phyloP scores from a whole-genome alignment of 495 filamentous ascomycete genomes.

The Gamarada debralockiae region DNA sequence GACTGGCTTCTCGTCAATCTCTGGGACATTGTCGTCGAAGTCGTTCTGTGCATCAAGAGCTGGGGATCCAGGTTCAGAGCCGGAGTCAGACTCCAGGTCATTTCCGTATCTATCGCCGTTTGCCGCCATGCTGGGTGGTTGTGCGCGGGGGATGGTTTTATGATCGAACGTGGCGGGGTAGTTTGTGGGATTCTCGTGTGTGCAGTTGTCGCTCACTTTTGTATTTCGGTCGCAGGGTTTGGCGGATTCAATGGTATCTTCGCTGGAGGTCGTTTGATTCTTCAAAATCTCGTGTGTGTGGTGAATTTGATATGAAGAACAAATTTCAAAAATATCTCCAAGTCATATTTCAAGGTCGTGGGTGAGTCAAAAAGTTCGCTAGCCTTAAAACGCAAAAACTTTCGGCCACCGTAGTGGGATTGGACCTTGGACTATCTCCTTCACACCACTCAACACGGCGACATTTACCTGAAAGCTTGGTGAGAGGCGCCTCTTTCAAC shows the following conservation, averaged over 20 bases:
- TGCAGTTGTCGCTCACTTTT: background rate
- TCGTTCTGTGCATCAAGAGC: slow-evolving; percentile 22
- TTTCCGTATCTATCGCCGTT: slow-evolving; percentile 46
- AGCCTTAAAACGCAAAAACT: too few relatives aligned
- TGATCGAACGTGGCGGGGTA: slow-evolving; percentile 14
- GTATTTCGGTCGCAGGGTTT: background rate
- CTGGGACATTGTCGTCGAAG: slow-evolving; percentile 20
- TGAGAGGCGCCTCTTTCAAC: too few relatives aligned
- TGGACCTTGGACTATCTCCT: too few relatives aligned
- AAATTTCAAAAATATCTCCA: too few relatives aligned
- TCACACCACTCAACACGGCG: too few relatives aligned
- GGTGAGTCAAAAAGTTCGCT: slow-evolving; percentile 1
- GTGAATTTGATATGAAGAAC: too few relatives aligned
- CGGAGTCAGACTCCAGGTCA: slow-evolving; percentile 44
- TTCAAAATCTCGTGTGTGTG: too few relatives aligned
- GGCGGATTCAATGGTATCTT: background rate
- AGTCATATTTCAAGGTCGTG: too few relatives aligned
- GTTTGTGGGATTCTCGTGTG: background rate
- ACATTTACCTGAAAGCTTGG: too few relatives aligned
- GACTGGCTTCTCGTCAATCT: slow-evolving; percentile 24
- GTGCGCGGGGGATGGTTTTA: background rate
- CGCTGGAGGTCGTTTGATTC: background rate
- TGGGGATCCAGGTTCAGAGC: slow-evolving; percentile 25
- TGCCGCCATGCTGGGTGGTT: slow-evolving; percentile 35
- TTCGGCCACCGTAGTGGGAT: too few relatives aligned